phyloP scores from a whole-genome alignment of 805 yeast genomes.

The Lipomyces sp. region DNA sequence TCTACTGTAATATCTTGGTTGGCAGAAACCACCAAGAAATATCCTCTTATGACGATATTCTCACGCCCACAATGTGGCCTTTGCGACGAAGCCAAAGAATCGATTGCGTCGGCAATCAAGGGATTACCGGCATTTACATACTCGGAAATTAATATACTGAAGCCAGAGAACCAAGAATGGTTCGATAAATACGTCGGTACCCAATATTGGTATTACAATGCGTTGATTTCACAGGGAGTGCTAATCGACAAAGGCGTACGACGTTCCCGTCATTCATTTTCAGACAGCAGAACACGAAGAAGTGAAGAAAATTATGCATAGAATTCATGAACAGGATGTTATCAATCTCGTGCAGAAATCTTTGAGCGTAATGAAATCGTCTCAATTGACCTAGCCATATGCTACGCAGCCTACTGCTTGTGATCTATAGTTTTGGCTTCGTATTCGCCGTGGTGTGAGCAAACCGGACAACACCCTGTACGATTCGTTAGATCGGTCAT shows the following conservation, averaged over 20 bases:
- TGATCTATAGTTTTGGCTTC: conserved; percentile 10
- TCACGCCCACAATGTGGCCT: conserved; percentile 48
- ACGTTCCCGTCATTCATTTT: conserved; percentile 47
- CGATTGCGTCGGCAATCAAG: conserved; percentile 35
- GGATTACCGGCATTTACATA: conserved; percentile 26
- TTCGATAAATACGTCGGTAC: conserved; percentile 43
- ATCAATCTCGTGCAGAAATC: conserved; percentile 9
- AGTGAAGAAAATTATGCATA: conserved; percentile 24
- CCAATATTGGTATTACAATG: background rate
- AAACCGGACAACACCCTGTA: conserved; percentile 27
- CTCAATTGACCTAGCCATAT: conserved; percentile 21
- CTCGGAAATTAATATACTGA: conserved; percentile 44
- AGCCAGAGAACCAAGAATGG: conserved; percentile 45
- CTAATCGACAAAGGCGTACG: conserved; percentile 41
- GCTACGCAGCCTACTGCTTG: background rate
- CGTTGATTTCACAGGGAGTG: background rate
- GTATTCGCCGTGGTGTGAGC: background rate
- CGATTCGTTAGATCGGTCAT: background rate
- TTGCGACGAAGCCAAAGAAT: conserved; percentile 44
- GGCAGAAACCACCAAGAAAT: background rate
- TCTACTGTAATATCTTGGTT: background rate
- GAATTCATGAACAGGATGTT: conserved; percentile 28
- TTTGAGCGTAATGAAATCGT: background rate
- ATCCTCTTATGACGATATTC: conserved; percentile 40
- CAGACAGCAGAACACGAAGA: conserved; percentile 17